Percentiles rank a stretch among this genome's conserved stretches.
Conservation (phyloP, 129 eudicot species). For the Flaveria bidentis region DNA sequence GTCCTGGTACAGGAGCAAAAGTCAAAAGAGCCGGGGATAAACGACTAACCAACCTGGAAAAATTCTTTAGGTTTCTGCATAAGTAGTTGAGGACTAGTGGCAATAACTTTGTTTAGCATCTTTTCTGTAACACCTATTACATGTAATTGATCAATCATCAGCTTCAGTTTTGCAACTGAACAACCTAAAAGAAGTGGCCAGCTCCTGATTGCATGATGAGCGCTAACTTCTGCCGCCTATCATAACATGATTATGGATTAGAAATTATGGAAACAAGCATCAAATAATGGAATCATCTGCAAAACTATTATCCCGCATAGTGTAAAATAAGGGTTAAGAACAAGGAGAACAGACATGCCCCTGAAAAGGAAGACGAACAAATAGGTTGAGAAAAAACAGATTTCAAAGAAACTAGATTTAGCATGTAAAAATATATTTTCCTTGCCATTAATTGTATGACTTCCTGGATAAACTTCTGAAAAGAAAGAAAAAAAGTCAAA, state of each 20-base stretch:
- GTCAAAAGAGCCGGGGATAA: constrained; percentile 4
- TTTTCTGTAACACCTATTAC: constrained; percentile 55
- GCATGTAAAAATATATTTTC: too few species aligned
- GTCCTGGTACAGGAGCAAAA: neutral
- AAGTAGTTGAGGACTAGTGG: constrained; percentile 79
- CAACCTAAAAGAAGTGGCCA: constrained; percentile 79
- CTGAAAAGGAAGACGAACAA: too few species aligned
- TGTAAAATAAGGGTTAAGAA: too few species aligned
- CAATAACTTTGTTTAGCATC: constrained; percentile 54
- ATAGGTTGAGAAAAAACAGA: too few species aligned
- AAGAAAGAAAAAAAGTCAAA: too few species aligned
- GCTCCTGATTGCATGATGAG: constrained; percentile 52
- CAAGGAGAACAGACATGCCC: too few species aligned
- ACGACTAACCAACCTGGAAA: constrained; percentile 52
- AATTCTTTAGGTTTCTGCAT: constrained; percentile 65
- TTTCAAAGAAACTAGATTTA: too few species aligned
- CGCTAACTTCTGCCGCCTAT: constrained; percentile 58
- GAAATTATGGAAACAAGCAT: neutral
- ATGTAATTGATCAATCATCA: constrained; percentile 55
- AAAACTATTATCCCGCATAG: too few species aligned
- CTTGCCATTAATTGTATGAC: too few species aligned
- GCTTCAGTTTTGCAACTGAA: constrained; percentile 54
- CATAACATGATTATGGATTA: constrained; percentile 11
- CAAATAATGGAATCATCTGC: neutral
- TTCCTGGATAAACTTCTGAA: too few species aligned